These are phyloP conservation scores for Termitomyces eurrhizus DNA, from an alignment of 768 basidiomycete genomes.

Conservation along the genomic window DNA sequence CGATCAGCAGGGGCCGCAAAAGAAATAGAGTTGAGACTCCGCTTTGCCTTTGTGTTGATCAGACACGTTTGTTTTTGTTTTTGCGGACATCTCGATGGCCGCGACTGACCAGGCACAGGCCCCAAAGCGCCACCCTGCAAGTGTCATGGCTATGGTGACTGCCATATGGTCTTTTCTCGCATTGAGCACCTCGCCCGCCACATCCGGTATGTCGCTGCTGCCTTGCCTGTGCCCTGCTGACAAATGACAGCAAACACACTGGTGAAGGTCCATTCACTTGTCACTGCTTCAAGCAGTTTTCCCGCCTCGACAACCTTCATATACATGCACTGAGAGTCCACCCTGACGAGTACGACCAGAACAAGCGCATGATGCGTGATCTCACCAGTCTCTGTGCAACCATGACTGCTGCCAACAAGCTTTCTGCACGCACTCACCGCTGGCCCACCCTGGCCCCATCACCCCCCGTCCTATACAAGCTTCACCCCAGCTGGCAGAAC, in stretches of 20 bases:
- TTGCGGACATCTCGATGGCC: constrained; percentile 6
- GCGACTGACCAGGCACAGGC: constrained; percentile 18
- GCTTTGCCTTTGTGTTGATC: too few relatives aligned
- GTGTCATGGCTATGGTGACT: too few relatives aligned
- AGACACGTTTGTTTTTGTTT: too few relatives aligned
- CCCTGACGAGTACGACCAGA: constrained; percentile 84
- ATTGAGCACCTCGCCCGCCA: constrained; percentile 96
- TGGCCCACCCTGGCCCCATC: constrained; percentile 5
- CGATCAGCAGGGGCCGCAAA: too few relatives aligned
- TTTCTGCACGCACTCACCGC: constrained; percentile 17
- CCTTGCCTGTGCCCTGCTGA: too few relatives aligned
- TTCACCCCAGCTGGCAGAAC: background rate
- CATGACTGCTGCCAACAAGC: constrained; percentile 62
- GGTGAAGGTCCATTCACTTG: constrained; percentile 93
- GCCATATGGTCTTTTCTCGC: constrained; percentile 73
- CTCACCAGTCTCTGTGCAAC: constrained; percentile 78
- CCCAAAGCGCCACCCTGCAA: too few relatives aligned
- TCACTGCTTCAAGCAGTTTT: constrained; percentile 48
- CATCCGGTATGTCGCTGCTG: constrained; percentile 62
- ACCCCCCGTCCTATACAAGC: constrained; percentile 13
- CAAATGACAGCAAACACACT: constrained; percentile 79
- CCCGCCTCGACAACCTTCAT: constrained; percentile 92
- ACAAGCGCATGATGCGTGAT: constrained; percentile 90
- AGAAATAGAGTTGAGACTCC: too few relatives aligned
- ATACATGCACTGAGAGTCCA: constrained; percentile 98